Base-by-base conservation (phyloP, 495 filamentous ascomycete genomes). In the Acidomyces sp. region DNA sequence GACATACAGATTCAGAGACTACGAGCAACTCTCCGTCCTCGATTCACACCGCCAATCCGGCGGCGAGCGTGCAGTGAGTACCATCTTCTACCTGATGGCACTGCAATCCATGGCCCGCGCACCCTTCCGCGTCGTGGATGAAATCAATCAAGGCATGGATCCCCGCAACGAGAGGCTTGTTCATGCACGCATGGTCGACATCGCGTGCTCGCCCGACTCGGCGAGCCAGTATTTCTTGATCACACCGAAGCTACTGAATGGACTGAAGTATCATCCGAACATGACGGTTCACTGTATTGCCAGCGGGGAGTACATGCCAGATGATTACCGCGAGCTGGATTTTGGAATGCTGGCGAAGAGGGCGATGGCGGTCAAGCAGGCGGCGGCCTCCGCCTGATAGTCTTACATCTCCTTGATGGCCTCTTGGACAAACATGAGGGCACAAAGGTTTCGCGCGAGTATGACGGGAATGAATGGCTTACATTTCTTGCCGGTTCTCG, bases 61-160 rank as follows among this genome's bases (percentile, higher is more conserved):
- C 46, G 90, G 90, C 39, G 90, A 99, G 63, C 79, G 92, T 27
- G 85, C 90, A 19, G 90, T 99, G 23, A 87, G 82, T 22, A 99
- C 90, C 2, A 93, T 99, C 56, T 99, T 95, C 71, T 99, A 95
- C 61, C 83, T 99, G 46, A 96, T 99, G 88, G 83, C 92, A 1
- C 72, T 99, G 6, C 90, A 99, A 59, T 81, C 82, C 13, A 77
- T 96, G 49, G 87, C 90, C 3, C 83, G 84, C 48, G 82, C 85
- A 2, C 90, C 90, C n/a, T 99, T 99, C 77, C 86, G 90, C 39
- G 90, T 96, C 28, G 90, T 99, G 39, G 90, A 97, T 63, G 90
- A 97, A 62, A 97, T 97, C 65, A 97, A 97, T 53, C 90, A 97
- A 65, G 90, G 90, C 45, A 97, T 97, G 90, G 90, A 97, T 61